A percentile compares a stretch with the other conserved stretches of the same genome.
phyloP scores from a whole-genome alignment of 2,329 filamentous ascomycete species.

The Alternaria hordeiaustralica region DNA sequence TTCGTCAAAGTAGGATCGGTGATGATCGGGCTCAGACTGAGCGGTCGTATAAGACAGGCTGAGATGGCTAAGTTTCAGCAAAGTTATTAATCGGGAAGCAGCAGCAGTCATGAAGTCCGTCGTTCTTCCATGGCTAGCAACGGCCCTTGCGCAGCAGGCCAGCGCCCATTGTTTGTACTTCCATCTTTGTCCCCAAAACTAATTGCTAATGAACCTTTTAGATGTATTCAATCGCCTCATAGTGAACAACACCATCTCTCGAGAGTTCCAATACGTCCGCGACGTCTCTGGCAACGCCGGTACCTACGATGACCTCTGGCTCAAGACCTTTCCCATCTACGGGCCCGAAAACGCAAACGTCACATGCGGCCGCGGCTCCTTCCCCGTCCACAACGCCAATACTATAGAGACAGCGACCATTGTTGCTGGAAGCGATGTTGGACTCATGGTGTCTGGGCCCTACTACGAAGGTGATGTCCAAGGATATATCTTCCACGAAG shows the following conservation, averaged over 20 bases:
- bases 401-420: slow-evolving; percentile 23
- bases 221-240: slow-evolving; percentile 25
- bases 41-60: neutral
- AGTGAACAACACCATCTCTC: slow-evolving; percentile 25
- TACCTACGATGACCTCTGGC: slow-evolving; percentile 3
- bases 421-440: slow-evolving; percentile 11
- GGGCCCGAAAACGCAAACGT: slow-evolving; percentile 11
- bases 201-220: neutral
- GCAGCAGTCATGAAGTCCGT: neutral
- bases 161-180: neutral
- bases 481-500: slow-evolving; percentile 16
- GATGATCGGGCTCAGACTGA: neutral
- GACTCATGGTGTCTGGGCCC: slow-evolving; percentile 20
- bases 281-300: slow-evolving; percentile 13
- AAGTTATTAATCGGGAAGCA: neutral
- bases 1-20: neutral
- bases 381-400: slow-evolving; percentile 11
- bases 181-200: neutral
- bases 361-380: slow-evolving; percentile 16
- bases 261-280: slow-evolving; percentile 28
- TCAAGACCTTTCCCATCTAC: slow-evolving; percentile 20
- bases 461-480: slow-evolving; percentile 12
- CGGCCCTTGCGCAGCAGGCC: neutral
- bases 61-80: neutral
- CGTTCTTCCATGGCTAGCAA: neutral